These are phyloP conservation scores for Epichloe uncinata DNA, from an alignment of 2,329 filamentous ascomycete species.

Conservation along the genomic window DNA sequence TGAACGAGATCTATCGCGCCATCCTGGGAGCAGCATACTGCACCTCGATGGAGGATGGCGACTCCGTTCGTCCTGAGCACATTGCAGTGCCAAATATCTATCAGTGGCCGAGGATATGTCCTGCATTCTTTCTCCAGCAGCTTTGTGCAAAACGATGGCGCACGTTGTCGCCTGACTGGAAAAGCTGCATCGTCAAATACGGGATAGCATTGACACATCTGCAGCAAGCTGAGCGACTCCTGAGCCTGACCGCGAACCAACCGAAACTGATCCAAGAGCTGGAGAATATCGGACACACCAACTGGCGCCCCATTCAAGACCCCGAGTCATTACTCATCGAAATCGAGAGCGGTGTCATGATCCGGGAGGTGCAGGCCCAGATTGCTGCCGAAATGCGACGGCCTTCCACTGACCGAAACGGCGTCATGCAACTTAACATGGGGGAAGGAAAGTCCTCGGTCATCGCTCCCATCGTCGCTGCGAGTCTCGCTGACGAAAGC, in stretches of 20 bases:
- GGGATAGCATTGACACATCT: conserved; percentile 25
- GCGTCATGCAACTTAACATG: conserved; percentile 57
- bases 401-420: conserved; percentile 26
- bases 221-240: conserved; percentile 29
- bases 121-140: conserved; percentile 21
- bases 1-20: neutral
- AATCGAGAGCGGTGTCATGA: conserved; percentile 46
- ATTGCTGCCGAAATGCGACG: conserved; percentile 44
- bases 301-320: conserved; percentile 36
- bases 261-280: conserved; percentile 28
- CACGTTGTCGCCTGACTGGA: conserved; percentile 20
- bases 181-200: conserved; percentile 22
- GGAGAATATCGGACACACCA: conserved; percentile 36
- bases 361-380: conserved; percentile 44
- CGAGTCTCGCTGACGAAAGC: conserved; percentile 34
- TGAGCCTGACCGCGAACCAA: conserved; percentile 11
- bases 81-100: conserved; percentile 1
- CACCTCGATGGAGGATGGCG: neutral
- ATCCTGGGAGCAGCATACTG: neutral
- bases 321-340: conserved; percentile 54
- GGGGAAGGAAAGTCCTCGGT: conserved; percentile 55
- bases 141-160: conserved; percentile 11
- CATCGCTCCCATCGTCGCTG: conserved; percentile 51
- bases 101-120: conserved; percentile 6
- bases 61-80: neutral